Evolutionary conservation across 2,329 filamentous ascomycete genomes (phyloP).

Genomic region (Sarocladium oryzae): DNA sequence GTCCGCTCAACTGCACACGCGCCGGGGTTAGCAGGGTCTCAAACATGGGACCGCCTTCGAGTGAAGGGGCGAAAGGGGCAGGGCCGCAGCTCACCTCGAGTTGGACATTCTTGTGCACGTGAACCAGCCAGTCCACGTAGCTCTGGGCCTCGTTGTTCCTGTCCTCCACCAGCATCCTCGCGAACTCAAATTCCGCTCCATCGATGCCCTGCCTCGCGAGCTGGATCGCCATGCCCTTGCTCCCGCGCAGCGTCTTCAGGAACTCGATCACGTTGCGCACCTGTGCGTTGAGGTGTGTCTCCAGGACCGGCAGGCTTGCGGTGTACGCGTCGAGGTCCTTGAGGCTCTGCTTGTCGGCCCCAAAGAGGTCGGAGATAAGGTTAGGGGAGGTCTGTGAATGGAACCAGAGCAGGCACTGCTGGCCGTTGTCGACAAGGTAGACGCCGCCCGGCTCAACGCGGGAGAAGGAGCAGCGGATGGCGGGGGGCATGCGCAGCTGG

Average conservation of each 20-base stretch:
- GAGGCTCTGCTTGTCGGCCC: conserved; percentile 61
- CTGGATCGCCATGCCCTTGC: conserved; percentile 83
- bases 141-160: conserved; percentile 96
- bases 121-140: conserved; percentile 97
- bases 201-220: conserved; percentile 88
- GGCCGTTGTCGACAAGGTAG: conserved; percentile 93
- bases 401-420: conserved; percentile 86
- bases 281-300: conserved; percentile 91
- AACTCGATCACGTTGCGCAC: conserved; percentile 91
- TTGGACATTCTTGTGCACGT: conserved; percentile 88
- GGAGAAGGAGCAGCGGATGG: conserved; percentile 76
- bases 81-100: conserved; percentile 61
- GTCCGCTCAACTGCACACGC: conserved; percentile 52
- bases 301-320: conserved; percentile 71
- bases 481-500: conserved; percentile 75
- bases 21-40: conserved; percentile 13
- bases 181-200: conserved; percentile 95
- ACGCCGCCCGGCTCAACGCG: conserved; percentile 88
- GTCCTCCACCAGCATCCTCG: conserved; percentile 83
- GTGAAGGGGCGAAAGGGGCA: too few relatives aligned
- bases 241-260: conserved; percentile 70
- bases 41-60: too few relatives aligned
- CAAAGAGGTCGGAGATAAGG: conserved; percentile 84
- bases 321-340: conserved; percentile 76
- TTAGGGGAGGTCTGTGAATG: conserved; percentile 90